Conservation (phyloP, 2,329 filamentous ascomycete genomes). For the Chaetomium sp. region DNA sequence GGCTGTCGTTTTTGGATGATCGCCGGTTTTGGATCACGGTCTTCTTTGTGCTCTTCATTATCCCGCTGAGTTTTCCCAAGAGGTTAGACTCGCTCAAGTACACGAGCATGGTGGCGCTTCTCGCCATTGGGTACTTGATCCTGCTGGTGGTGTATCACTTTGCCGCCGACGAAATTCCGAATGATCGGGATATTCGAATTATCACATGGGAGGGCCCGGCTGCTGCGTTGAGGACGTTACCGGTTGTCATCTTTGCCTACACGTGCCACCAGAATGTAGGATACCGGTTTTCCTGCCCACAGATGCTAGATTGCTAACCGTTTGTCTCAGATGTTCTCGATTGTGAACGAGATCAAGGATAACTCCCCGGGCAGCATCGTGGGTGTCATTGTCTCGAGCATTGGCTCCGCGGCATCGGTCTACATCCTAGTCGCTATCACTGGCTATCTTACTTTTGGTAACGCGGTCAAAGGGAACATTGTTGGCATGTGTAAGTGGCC, state of each 20-base stretch:
- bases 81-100: conserved; percentile 95
- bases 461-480: conserved; percentile 85
- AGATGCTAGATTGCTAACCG: conserved; percentile 30
- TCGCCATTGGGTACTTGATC: conserved; percentile 91
- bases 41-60: conserved; percentile 96
- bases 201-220: conserved; percentile 75
- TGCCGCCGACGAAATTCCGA: conserved; percentile 66
- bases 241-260: conserved; percentile 97
- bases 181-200: conserved; percentile 65
- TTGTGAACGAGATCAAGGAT: conserved; percentile 88
- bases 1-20: conserved; percentile 71
- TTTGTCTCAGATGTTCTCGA: conserved; percentile 80
- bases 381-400: conserved; percentile 72
- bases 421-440: conserved; percentile 92
- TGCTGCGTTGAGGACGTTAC: conserved; percentile 75
- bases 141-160: conserved; percentile 92
- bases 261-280: conserved; percentile 95
- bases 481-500: conserved; percentile 74
- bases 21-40: conserved; percentile 96
- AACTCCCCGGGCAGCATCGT: conserved; percentile 72
- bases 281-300: background rate
- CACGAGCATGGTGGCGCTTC: conserved; percentile 82
- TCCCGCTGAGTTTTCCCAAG: conserved; percentile 86
- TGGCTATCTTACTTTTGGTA: conserved; percentile 91
- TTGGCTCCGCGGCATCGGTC: conserved; percentile 77